Evolutionary conservation across 2,329 filamentous ascomycete species (phyloP).

Genomic region (Chaetomiaceae sp.): DNA sequence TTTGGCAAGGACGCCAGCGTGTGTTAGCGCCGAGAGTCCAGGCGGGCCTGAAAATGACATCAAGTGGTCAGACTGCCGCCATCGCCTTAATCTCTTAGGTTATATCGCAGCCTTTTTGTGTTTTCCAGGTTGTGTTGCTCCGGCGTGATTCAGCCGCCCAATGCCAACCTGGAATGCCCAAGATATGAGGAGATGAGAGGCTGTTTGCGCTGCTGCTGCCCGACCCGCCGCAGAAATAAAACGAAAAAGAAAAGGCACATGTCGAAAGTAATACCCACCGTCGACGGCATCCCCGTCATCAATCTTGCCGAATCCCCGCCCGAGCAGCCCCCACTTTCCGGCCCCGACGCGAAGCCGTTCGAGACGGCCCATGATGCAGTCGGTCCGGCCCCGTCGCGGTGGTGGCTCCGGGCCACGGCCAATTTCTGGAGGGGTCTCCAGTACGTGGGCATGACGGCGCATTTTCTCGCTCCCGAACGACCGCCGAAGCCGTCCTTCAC

Average conservation of each 20-base stretch:
- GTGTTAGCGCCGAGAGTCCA: background rate
- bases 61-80: no score
- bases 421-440: constrained; percentile 63
- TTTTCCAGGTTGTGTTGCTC: no score
- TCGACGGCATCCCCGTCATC: constrained; percentile 22
- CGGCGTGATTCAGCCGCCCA: no score
- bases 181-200: background rate
- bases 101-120: no score
- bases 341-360: constrained; percentile 11
- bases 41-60: background rate
- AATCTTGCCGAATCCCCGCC: constrained; percentile 2
- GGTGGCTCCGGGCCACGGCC: constrained; percentile 59
- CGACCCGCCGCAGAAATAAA: no score
- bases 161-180: no score
- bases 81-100: no score
- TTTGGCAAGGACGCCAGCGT: no score
- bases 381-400: constrained; percentile 40
- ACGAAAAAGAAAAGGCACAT: no score
- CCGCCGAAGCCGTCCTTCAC: constrained; percentile 58
- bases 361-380: constrained; percentile 22
- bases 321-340: constrained; percentile 10
- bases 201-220: background rate
- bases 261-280: constrained; percentile 21
- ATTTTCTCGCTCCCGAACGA: constrained; percentile 55
- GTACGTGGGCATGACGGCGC: constrained; percentile 63